A percentile compares a stretch with the other conserved stretches of the same genome.
These are phyloP conservation scores for Monosporascus ibericus DNA, from an alignment of 2,329 filamentous ascomycete species.

Conservation along the genomic window DNA sequence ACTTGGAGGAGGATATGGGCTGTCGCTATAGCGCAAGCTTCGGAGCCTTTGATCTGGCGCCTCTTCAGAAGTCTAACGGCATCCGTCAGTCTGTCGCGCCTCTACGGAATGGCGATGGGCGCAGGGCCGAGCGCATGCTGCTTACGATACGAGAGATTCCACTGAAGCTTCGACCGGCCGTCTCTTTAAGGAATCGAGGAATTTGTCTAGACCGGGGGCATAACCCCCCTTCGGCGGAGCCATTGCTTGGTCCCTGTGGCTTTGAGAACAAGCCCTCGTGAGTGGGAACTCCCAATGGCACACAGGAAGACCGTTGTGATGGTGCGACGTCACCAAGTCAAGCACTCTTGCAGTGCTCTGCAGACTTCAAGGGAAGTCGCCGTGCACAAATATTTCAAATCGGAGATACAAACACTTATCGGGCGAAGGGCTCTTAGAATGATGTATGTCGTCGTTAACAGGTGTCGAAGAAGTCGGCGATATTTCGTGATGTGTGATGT, in stretches of 20 bases:
- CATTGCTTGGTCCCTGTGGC: slow-evolving; percentile 35
- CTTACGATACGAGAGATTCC: slow-evolving; percentile 77
- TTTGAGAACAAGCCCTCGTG: slow-evolving; percentile 5
- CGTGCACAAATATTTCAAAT: too few relatives aligned
- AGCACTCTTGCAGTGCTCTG: too few relatives aligned
- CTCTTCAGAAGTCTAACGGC: slow-evolving; percentile 71
- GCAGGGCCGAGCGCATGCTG: not conserved
- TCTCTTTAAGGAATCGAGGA: slow-evolving; percentile 71
- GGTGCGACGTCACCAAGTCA: not conserved
- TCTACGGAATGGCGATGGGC: not conserved
- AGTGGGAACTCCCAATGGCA: not conserved
- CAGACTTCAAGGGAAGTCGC: too few relatives aligned
- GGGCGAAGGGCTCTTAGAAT: too few relatives aligned
- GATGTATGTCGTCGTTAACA: not conserved
- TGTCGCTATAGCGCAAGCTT: slow-evolving; percentile 86
- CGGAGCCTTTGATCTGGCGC: slow-evolving; percentile 80
- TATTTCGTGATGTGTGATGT: not conserved
- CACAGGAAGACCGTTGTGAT: not conserved
- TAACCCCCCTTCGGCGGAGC: slow-evolving; percentile 48
- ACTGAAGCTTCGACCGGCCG: slow-evolving; percentile 74
- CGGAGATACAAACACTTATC: too few relatives aligned
- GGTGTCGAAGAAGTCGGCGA: not conserved
- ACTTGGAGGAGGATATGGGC: slow-evolving; percentile 83
- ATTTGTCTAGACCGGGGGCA: slow-evolving; percentile 71
- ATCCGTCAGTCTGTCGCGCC: not conserved